phyloP scores from a whole-genome alignment of 176 grass and related monocot species.

The Carex scoparia region DNA sequence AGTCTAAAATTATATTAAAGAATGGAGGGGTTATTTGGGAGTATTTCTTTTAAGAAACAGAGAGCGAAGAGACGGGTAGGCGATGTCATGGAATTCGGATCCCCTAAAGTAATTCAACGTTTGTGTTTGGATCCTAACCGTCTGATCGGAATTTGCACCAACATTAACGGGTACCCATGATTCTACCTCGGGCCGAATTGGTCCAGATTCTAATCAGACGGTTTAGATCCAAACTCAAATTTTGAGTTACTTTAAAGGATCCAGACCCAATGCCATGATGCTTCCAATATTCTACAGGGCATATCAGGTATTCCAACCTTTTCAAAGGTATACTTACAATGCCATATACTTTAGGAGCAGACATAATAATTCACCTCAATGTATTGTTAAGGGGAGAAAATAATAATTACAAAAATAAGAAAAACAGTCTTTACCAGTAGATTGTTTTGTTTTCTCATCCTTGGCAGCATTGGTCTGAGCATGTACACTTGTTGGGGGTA shows the following conservation, averaged over 20 bases:
- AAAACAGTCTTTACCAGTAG: constrained; percentile 36
- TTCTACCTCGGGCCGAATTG: too few relatives aligned
- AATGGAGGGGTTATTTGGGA: neutral
- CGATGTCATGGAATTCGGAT: neutral
- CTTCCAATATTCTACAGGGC: neutral
- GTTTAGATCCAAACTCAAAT: too few relatives aligned
- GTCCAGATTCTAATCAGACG: too few relatives aligned
- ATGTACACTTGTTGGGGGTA: constrained; percentile 28
- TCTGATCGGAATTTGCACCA: too few relatives aligned
- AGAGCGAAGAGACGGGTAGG: neutral
- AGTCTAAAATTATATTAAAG: neutral
- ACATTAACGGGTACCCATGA: too few relatives aligned
- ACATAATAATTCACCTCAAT: neutral
- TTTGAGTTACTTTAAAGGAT: too few relatives aligned
- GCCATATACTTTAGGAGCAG: neutral
- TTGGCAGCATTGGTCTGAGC: constrained; percentile 36
- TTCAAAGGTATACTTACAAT: neutral
- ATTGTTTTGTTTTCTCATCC: constrained; percentile 32
- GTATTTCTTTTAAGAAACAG: neutral
- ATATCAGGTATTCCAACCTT: neutral
- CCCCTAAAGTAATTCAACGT: too few relatives aligned
- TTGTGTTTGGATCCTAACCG: too few relatives aligned
- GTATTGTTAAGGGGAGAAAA: neutral
- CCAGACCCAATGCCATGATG: neutral
- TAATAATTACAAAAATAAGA: constrained; percentile 2